Conservation (phyloP, 2,329 filamentous ascomycete genomes). For the Pyrenochaeta sp. region DNA sequence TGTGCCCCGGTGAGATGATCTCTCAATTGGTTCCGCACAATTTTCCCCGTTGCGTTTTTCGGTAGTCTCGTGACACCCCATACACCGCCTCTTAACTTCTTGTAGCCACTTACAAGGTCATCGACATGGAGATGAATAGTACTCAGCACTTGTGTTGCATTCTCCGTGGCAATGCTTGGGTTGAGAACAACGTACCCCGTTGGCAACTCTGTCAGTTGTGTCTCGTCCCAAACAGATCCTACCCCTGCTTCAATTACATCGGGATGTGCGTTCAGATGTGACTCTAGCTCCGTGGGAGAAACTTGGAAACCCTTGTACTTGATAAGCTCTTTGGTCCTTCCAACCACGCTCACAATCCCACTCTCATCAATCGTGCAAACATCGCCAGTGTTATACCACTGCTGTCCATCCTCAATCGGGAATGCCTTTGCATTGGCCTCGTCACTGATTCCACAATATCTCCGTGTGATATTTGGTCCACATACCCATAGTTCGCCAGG, state of each 20-base stretch:
- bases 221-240: conserved; percentile 13
- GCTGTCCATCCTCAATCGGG: conserved; percentile 65
- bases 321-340: conserved; percentile 59
- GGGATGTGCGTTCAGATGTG: conserved; percentile 16
- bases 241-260: conserved; percentile 6
- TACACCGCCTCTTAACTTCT: conserved; percentile 22
- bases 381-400: conserved; percentile 28
- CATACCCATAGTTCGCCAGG: conserved; percentile 68
- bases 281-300: conserved; percentile 19
- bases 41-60: conserved; percentile 19
- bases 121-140: conserved; percentile 14
- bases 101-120: conserved; percentile 21
- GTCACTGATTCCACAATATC: conserved; percentile 72
- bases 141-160: background rate
- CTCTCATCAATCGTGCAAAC: conserved; percentile 71
- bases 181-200: conserved; percentile 20
- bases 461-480: conserved; percentile 78
- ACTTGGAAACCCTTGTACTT: conserved; percentile 31
- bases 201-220: conserved; percentile 18
- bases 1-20: conserved; percentile 1
- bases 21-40: conserved; percentile 7
- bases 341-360: conserved; percentile 84
- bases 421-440: conserved; percentile 73
- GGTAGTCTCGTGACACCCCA: conserved; percentile 16
- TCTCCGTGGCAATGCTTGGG: conserved; percentile 7